Evolutionary conservation across 208 protist species (phyloP), one percentile per base, ranked within the genome.

Genomic region (Trichomonas vaginalis): DNA sequence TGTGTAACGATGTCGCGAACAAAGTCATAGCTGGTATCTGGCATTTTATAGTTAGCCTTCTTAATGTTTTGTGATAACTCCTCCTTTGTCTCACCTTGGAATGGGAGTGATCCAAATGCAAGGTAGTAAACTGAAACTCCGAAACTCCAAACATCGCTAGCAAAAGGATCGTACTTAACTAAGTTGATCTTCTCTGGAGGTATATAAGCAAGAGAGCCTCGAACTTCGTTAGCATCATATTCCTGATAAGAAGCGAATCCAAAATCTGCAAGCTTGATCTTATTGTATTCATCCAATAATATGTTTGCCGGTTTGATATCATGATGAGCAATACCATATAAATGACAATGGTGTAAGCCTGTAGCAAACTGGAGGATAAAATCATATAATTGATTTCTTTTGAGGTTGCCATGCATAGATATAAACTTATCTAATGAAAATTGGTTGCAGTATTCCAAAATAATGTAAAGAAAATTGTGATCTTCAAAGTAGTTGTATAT

Each of bases 351-450:
- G 2, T 42, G 35, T 17, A 83, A 6, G 40, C n/a, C 79, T 70
- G 96, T 97, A 27, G 97, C 48, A n/a, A 96, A 37, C 80, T 98
- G 97, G 61, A 98, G 98, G 15, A 98, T 95, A 83, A 98, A 96
- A 96, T 98, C 56, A 70, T 70, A 70, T 6, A 70, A 27, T 27
- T 27, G n/a, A 70, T 56, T 56, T 21, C 49, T 56, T 8, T 8
- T 56, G 49, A 56, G 15, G 6, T 27, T 27, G n/a, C 56, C 56
- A 70, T 8, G 4, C 17, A 32, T 8, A 27, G 17, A 70, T 70
- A 70, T 70, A 27, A n/a, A 70, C 21, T 27, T 70, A 27, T 70
- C 56, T n/a, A 70, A 27, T 3, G 56, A 70, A 2, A 70, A 27
- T 32, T 70, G 17, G 21, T 70, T 70, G 56, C 56, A 70, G 56